Evolutionary conservation across 2,329 filamentous ascomycete genomes (phyloP).

Genomic region (Colletotrichum liriopes): DNA sequence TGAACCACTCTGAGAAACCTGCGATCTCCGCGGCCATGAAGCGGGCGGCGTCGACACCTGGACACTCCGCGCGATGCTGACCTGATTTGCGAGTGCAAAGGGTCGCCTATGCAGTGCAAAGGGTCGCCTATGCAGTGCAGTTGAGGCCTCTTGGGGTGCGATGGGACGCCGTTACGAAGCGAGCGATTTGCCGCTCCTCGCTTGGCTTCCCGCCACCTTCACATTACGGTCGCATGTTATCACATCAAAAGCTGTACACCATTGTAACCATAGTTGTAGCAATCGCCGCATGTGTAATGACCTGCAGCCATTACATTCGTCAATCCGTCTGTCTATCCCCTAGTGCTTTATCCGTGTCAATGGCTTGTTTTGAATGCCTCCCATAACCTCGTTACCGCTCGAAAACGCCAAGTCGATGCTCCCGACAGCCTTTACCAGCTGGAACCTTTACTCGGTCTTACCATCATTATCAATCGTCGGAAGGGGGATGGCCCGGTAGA

Average conservation of each 20-base stretch:
- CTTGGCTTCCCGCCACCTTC: too few relatives aligned
- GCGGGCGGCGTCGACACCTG: neutral
- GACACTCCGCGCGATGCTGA: neutral
- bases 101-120: neutral
- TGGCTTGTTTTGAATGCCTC: constrained; percentile 37
- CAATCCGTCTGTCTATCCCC: constrained; percentile 37
- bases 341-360: constrained; percentile 29
- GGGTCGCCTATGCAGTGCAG: neutral
- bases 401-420: constrained; percentile 42
- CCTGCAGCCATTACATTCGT: constrained; percentile 28
- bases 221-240: neutral
- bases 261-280: constrained; percentile 19
- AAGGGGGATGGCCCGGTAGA: constrained; percentile 83
- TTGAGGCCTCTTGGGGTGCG: neutral
- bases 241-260: neutral
- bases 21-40: neutral
- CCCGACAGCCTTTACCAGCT: constrained; percentile 18
- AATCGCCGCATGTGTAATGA: constrained; percentile 19
- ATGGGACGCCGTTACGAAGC: neutral
- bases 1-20: neutral
- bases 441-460: constrained; percentile 47
- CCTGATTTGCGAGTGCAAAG: neutral
- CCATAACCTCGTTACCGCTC: constrained; percentile 39
- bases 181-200: neutral
- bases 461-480: constrained; percentile 67